Base-by-base conservation (phyloP, 2,329 filamentous ascomycete species). In the Aspergillus ochraceus region DNA sequence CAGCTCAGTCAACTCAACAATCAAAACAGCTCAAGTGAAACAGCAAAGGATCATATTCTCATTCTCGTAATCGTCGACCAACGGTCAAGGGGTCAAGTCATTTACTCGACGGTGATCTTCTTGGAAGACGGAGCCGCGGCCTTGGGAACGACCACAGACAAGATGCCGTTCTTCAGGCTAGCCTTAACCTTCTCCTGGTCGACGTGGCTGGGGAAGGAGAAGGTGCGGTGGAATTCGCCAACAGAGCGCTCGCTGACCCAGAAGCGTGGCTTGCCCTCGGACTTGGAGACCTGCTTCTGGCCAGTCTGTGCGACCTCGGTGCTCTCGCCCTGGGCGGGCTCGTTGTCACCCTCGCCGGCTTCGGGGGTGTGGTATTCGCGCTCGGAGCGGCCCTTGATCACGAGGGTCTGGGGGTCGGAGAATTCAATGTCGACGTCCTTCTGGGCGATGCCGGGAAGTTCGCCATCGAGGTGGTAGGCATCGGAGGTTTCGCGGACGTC, bases 181-280 rank as follows among this genome's bases (percentile, higher is more conserved):
- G 86, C 85, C 75, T 82, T 85, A 66, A 87, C 85, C 19, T 74
- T 77, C 42, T 88, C 84, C 68, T 86, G 84, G 65, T 87, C 80
- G 45, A 88, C 81, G 47, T 80, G 75, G 4, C 75, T 74, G 1
- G 85, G 84, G 78, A 88, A 88, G 55, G 75, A 78, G 74, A 88
- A 88, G 54, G 76, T 79, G 66, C 86, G 81, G 60, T 82, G 80
- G 76, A 88, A 88, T 56, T 84, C 80, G 63, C 85, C 85, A 14
- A 85, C 77, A 1, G 79, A 80, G 65, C 86, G 83, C 73, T 88
- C 86, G 54, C 77, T 81, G 56, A 86, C 79, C 85, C 84, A 87
- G 76, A 83, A 87, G 64, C 79, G 81, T 57, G 77, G 70, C 49
- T 70, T 67, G 54, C 61, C 53, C 49, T 70, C 50, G 32, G 60